Conservation (phyloP, 2,329 filamentous ascomycete species). For the Penicillium sp. region DNA sequence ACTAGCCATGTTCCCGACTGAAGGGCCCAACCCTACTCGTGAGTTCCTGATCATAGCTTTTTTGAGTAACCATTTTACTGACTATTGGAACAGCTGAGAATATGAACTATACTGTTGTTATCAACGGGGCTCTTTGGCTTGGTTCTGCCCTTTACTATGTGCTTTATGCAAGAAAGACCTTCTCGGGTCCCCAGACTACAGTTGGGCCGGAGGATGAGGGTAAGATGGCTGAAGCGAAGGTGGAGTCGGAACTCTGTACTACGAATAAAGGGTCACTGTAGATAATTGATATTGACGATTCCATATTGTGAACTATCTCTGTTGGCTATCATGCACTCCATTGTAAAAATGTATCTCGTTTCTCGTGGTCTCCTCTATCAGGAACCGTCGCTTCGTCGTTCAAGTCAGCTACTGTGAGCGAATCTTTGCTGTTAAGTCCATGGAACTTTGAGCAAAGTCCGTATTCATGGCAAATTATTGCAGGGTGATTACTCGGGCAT, state of each 20-base stretch:
- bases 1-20: constrained; percentile 59
- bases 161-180: constrained; percentile 59
- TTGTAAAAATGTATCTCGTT: constrained; percentile 1
- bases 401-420: neutral
- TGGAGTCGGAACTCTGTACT: neutral
- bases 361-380: neutral
- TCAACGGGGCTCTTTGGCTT: constrained; percentile 60
- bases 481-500: constrained; percentile 35
- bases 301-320: neutral
- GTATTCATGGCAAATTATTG: neutral
- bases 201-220: constrained; percentile 37
- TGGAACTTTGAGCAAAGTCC: neutral
- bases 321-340: neutral
- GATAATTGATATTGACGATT: neutral
- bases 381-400: neutral
- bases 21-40: constrained; percentile 54
- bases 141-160: constrained; percentile 58
- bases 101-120: constrained; percentile 66
- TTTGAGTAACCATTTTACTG: neutral
- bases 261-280: neutral
- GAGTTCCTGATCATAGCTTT: constrained; percentile 15
- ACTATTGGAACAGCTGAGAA: constrained; percentile 33
- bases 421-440: neutral
- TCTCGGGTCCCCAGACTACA: constrained; percentile 60
- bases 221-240: constrained; percentile 7